These are phyloP conservation scores for Corymbia calophylla DNA, from an alignment of 441 rosid genomes.

Conservation along the genomic window DNA sequence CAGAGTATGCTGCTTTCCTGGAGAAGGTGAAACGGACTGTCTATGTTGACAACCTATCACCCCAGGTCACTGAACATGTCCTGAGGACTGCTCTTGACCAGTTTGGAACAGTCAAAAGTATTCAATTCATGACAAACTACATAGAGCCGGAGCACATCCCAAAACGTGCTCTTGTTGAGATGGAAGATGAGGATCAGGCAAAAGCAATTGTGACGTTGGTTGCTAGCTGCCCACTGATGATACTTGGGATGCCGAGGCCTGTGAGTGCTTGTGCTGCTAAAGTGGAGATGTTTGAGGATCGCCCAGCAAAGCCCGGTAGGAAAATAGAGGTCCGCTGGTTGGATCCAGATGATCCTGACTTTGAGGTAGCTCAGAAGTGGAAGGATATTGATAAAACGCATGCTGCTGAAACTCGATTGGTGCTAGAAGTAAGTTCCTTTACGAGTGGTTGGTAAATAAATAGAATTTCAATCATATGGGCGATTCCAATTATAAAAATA, in stretches of 20 bases:
- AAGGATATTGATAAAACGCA: conserved; percentile 35
- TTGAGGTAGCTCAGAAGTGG: conserved; percentile 28
- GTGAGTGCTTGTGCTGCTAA: conserved; percentile 58
- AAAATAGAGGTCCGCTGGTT: conserved; percentile 41
- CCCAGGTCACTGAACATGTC: conserved; percentile 43
- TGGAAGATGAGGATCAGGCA: conserved; percentile 35
- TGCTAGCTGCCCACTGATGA: conserved; percentile 53
- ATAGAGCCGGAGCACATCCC: conserved; percentile 27
- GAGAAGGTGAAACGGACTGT: conserved; percentile 62
- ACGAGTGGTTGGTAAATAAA: neutral
- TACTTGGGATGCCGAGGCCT: conserved; percentile 55
- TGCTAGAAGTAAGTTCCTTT: conserved; percentile 29
- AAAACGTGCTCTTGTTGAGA: conserved; percentile 55
- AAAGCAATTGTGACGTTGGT: conserved; percentile 20
- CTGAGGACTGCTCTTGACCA: conserved; percentile 51
- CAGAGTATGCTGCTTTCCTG: conserved; percentile 42
- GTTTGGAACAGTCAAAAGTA: conserved; percentile 53
- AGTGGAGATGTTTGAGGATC: conserved; percentile 57
- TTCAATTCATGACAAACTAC: conserved; percentile 52
- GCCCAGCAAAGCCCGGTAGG: conserved; percentile 48
- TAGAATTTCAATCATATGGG: neutral
- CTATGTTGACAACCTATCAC: conserved; percentile 62
- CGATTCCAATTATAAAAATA: neutral
- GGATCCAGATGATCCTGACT: conserved; percentile 39
- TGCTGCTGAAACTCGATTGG: conserved; percentile 32